A percentile compares a stretch with the other conserved stretches of the same genome.
Evolutionary conservation across 163 green algal genomes (phyloP).

Genomic region (Scenedesmus sp.): DNA sequence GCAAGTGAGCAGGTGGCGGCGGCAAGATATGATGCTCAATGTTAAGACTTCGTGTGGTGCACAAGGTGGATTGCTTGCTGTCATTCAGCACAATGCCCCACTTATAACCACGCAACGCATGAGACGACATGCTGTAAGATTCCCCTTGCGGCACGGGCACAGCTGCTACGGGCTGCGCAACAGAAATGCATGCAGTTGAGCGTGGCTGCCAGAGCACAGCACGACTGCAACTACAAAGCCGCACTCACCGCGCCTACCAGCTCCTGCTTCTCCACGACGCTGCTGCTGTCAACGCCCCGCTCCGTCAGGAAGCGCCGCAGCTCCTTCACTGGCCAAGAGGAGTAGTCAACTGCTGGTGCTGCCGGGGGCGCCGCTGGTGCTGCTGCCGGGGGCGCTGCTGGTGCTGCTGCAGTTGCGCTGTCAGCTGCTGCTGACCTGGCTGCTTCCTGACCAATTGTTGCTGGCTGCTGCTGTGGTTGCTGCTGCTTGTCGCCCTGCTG

Average conservation of each 20-base stretch:
- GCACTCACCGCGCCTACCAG: not conserved
- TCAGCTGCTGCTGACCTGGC: not conserved
- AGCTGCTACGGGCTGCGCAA: no score
- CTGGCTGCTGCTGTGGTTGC: slow-evolving; percentile 18
- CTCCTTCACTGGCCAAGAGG: slow-evolving; percentile 85
- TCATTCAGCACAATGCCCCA: no score
- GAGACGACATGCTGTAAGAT: no score
- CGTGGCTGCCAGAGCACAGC: not conserved
- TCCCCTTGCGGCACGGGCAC: no score
- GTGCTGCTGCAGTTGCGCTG: slow-evolving; percentile 21
- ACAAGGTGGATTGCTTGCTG: no score
- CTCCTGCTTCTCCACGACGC: slow-evolving; percentile 47
- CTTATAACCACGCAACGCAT: no score
- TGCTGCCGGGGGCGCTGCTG: slow-evolving; percentile 20
- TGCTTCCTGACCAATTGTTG: not conserved
- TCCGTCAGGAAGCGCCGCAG: slow-evolving; percentile 78
- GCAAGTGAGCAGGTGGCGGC: no score
- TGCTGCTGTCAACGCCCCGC: slow-evolving; percentile 58
- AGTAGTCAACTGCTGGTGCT: slow-evolving; percentile 54
- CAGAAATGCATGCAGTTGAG: no score
- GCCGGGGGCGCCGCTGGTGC: slow-evolving; percentile 7
- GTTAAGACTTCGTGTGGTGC: no score
- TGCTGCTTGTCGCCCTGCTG: slow-evolving; percentile 24
- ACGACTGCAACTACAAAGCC: not conserved
- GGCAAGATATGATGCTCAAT: no score